Conservation (phyloP, 352 stramenopile species). For the Pythium apleroticum region DNA sequence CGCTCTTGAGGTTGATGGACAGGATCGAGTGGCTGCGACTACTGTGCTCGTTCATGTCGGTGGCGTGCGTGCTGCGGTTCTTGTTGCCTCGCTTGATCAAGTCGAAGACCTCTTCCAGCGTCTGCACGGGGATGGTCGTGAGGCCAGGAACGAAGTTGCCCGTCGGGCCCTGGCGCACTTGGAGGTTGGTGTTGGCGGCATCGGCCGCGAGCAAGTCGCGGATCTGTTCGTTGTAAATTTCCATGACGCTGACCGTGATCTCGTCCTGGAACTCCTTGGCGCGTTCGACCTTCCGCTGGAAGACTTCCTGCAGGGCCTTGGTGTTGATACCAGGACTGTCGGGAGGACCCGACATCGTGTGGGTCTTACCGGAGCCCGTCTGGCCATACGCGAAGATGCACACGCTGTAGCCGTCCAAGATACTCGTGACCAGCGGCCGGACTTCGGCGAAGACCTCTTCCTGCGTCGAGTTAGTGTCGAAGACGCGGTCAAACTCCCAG, state of each 20-base stretch:
- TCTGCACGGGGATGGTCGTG: conserved; percentile 70
- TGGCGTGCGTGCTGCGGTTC: conserved; percentile 82
- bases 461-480: conserved; percentile 73
- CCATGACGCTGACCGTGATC: conserved; percentile 91
- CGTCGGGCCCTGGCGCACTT: conserved; percentile 78
- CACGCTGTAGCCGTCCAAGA: conserved; percentile 87
- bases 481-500: conserved; percentile 87
- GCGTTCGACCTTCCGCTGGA: conserved; percentile 66
- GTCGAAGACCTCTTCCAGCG: conserved; percentile 82
- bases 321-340: conserved; percentile 86
- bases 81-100: conserved; percentile 86
- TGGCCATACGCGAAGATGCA: conserved; percentile 92
- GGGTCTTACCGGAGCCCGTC: conserved; percentile 87
- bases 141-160: conserved; percentile 86
- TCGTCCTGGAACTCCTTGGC: conserved; percentile 81
- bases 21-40: conserved; percentile 88
- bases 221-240: conserved; percentile 98
- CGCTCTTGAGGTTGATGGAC: conserved; percentile 82
- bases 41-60: conserved; percentile 90
- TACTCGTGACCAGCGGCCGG: conserved; percentile 77
- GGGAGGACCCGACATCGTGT: conserved; percentile 73
- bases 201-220: conserved; percentile 91
- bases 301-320: conserved; percentile 79
- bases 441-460: conserved; percentile 81
- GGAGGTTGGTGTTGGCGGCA: conserved; percentile 74